Percentiles rank a stretch among this genome's conserved stretches.
phyloP scores from a whole-genome alignment of 2,329 filamentous ascomycete species.

The Magnaporthiopsis rhizophila region DNA sequence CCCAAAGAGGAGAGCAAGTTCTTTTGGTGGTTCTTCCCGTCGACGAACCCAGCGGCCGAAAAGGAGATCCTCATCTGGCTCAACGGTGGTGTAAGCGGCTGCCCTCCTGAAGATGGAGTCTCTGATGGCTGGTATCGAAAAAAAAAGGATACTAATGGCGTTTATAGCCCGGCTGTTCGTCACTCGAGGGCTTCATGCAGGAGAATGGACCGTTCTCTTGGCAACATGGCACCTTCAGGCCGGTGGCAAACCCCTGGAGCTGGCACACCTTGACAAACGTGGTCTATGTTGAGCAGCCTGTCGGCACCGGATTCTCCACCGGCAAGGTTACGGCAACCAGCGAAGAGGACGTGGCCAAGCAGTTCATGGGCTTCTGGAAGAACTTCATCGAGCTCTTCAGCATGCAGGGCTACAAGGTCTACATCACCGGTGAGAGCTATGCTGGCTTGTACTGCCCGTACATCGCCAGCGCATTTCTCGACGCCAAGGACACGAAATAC shows the following conservation, averaged over 20 bases:
- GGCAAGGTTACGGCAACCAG: constrained; percentile 54
- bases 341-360: constrained; percentile 55
- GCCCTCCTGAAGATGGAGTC: neutral
- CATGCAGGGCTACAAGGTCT: constrained; percentile 56
- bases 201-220: constrained; percentile 66
- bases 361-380: constrained; percentile 69
- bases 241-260: constrained; percentile 55
- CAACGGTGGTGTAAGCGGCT: constrained; percentile 35
- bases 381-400: constrained; percentile 63
- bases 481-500: constrained; percentile 52
- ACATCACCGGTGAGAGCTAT: constrained; percentile 62
- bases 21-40: constrained; percentile 59
- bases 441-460: constrained; percentile 58
- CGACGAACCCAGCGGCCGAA: constrained; percentile 34
- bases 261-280: constrained; percentile 70
- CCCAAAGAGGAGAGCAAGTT: constrained; percentile 37
- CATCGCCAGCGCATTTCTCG: constrained; percentile 61
- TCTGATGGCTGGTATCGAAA: neutral
- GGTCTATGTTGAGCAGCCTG: constrained; percentile 62
- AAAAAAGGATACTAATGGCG: neutral
- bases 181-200: constrained; percentile 58
- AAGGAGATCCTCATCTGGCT: constrained; percentile 54
- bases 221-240: constrained; percentile 57
- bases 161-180: constrained; percentile 40
- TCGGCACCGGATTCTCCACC: constrained; percentile 57